Percentiles rank a stretch among this genome's conserved stretches.
Conservation (phyloP, 2,329 filamentous ascomycete species). For the Fusarium ambrosium region DNA sequence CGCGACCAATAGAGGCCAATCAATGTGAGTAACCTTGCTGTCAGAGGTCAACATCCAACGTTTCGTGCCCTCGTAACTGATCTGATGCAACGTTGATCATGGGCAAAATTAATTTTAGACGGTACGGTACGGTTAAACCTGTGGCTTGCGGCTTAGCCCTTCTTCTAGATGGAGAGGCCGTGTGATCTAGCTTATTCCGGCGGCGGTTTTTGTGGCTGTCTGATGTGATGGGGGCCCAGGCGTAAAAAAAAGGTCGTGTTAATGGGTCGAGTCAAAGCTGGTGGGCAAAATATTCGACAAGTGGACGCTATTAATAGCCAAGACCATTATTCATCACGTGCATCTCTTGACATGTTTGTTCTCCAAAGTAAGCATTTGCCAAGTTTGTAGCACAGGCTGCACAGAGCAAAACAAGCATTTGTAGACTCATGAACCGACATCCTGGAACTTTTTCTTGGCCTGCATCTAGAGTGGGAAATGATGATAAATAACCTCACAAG, state of each 20-base stretch:
- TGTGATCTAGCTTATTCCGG: not conserved
- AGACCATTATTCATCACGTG: not conserved
- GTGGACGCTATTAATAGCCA: not conserved
- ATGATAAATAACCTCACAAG: not conserved
- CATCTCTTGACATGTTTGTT: not conserved
- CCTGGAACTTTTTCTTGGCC: not conserved
- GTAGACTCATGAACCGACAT: not conserved
- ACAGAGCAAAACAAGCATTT: not conserved
- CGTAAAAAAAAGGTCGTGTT: not conserved
- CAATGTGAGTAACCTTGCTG: not conserved
- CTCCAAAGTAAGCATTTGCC: not conserved
- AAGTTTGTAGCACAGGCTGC: not conserved
- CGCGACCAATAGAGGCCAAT: not conserved
- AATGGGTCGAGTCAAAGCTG: not conserved
- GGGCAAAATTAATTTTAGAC: conserved; percentile 1
- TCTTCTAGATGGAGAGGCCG: not conserved
- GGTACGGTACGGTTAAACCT: not conserved
- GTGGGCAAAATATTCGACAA: not conserved
- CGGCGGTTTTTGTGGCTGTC: not conserved
- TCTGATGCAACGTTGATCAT: not conserved
- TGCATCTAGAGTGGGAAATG: not conserved
- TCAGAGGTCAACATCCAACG: not conserved
- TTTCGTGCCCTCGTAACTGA: not conserved
- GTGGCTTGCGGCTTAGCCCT: not conserved
- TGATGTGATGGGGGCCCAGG: not conserved